These are phyloP conservation scores for Fusarium sp. DNA, from an alignment of 2,329 filamentous ascomycete species.

Conservation along the genomic window DNA sequence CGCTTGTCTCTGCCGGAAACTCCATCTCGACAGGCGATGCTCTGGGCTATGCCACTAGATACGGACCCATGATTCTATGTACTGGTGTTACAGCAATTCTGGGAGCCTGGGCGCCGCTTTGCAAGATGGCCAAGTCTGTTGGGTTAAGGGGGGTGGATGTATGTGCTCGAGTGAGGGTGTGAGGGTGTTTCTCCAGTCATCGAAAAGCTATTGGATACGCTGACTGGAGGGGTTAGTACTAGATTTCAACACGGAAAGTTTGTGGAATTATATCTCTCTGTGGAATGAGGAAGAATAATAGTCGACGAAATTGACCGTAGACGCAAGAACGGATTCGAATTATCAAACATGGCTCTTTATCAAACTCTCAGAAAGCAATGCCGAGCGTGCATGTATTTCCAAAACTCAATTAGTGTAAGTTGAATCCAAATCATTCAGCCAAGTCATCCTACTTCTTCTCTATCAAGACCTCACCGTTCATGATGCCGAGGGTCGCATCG, in stretches of 20 bases:
- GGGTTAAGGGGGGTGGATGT: slow-evolving; percentile 7
- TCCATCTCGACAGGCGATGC: slow-evolving; percentile 44
- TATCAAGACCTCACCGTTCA: slow-evolving; percentile 51
- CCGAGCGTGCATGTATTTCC: too few relatives aligned
- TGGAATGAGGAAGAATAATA: too few relatives aligned
- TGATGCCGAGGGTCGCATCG: slow-evolving; percentile 49
- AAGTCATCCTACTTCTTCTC: slow-evolving; percentile 32
- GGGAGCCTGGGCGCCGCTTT: slow-evolving; percentile 52
- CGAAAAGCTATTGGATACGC: too few relatives aligned
- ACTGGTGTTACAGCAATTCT: slow-evolving; percentile 51
- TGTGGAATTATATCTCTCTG: too few relatives aligned
- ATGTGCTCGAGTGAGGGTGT: slow-evolving; percentile 55
- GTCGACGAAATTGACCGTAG: too few relatives aligned
- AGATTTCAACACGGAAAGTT: too few relatives aligned
- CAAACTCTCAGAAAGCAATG: too few relatives aligned
- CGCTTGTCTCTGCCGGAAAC: slow-evolving; percentile 46
- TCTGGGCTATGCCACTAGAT: slow-evolving; percentile 52
- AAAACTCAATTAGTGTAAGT: too few relatives aligned
- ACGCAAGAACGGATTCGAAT: too few relatives aligned
- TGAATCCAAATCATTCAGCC: background rate
- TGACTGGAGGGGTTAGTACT: too few relatives aligned
- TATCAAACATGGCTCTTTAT: too few relatives aligned
- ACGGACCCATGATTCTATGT: slow-evolving; percentile 54
- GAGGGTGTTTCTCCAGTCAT: slow-evolving; percentile 56
- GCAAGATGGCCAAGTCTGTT: slow-evolving; percentile 57